phyloP scores from a whole-genome alignment of 352 stramenopile genomes.

The Phytopythium litorale region DNA sequence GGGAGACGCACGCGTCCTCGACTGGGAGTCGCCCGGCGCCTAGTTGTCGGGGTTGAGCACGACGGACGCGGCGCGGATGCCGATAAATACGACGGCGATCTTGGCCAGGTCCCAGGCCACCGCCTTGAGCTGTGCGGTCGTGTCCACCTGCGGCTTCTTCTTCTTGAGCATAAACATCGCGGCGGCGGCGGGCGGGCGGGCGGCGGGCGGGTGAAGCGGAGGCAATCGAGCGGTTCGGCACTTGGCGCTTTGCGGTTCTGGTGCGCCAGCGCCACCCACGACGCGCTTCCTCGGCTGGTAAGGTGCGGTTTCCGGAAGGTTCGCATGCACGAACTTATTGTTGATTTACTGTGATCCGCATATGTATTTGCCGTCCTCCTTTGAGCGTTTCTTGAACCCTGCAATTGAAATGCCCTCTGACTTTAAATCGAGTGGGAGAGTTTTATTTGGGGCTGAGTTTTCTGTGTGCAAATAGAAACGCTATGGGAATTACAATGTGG shows the following conservation, averaged over 20 bases:
- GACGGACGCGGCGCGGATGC: conserved; percentile 69
- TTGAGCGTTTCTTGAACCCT: too few relatives aligned
- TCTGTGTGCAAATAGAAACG: too few relatives aligned
- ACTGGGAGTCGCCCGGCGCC: conserved; percentile 6
- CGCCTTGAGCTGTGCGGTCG: conserved; percentile 70
- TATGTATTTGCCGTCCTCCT: too few relatives aligned
- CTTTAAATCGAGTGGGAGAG: too few relatives aligned
- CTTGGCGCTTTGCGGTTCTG: neutral
- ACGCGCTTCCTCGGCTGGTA: neutral
- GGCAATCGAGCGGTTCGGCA: neutral
- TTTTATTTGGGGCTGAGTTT: too few relatives aligned
- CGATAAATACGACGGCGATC: conserved; percentile 67
- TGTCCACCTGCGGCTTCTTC: conserved; percentile 84
- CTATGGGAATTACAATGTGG: too few relatives aligned
- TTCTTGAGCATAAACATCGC: conserved; percentile 87
- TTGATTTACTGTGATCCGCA: neutral
- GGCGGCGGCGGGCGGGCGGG: neutral
- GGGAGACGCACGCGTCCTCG: neutral
- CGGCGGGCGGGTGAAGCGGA: neutral
- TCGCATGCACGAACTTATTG: neutral
- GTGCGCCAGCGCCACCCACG: neutral
- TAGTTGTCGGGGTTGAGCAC: conserved; percentile 66
- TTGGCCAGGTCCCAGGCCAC: conserved; percentile 72
- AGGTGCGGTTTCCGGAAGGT: neutral
- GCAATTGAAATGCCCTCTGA: too few relatives aligned